Base-by-base conservation (phyloP, 805 yeast genomes). In the Wickerhamomyces bisporus region DNA sequence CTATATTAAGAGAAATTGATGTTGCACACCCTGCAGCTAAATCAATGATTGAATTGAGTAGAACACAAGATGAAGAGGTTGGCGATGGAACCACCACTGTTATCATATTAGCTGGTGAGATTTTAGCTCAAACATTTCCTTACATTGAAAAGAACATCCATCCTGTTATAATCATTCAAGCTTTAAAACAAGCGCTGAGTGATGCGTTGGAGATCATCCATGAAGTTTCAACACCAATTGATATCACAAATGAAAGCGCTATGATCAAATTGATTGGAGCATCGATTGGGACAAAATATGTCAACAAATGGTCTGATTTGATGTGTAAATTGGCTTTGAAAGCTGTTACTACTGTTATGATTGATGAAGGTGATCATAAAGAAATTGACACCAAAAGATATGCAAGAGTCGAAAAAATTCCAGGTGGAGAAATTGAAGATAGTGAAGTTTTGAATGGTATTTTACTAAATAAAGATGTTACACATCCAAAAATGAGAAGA, bases 1-100 rank as follows among this genome's bases (percentile, higher is more conserved):
- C 99, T 14, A 93, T 93, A 50, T 70, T 93, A 51, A 78, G 99
- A 58, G 99, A 93, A 61, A 93, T 93, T 50, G 98, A 91, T 59
- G 95, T 85, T 40, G 88, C 96, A 4, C 98, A 93, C 61, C 98
- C 99, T 10, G 99, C 98, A 5, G 99, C 99, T 33, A 93, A 93
- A 66, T 84, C 95, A 24, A 93, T 93, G 98, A 85, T 93, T 57
- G 98, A 93, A 66, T 75, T 93, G 49, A 80, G 93, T 54, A 78
- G 98, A 66, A 89, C 98, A 6, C 97, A 91, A 68, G 98, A 91
- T 60, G 98, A 91, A 66, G 98, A 91, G 66, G 98, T 79, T 39
- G 99, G 99, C 40, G 99, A 93, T 57, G 98, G 98, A 44, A 89
- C 99, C 43, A 93, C 99, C 19, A 83, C 96, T 8, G 99, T 93